Conservation (phyloP, 2,329 filamentous ascomycete species). For the Periconia sp. region DNA sequence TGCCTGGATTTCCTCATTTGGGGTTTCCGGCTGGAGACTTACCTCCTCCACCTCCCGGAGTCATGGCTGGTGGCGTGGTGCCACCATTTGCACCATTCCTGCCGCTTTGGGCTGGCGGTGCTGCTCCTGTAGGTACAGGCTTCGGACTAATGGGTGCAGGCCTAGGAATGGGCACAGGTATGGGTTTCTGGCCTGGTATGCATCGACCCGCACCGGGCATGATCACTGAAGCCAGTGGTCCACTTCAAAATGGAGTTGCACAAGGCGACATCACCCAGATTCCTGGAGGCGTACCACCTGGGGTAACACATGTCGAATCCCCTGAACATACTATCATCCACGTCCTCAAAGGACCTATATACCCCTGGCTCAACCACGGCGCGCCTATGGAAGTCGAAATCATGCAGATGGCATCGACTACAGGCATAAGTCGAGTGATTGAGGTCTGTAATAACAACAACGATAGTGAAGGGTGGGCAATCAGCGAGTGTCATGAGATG, state of each 20-base stretch:
- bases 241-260: constrained; percentile 22
- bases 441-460: constrained; percentile 30
- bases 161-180: constrained; percentile 18
- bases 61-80: constrained; percentile 23
- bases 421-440: constrained; percentile 39
- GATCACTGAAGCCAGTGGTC: constrained; percentile 27
- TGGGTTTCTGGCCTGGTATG: constrained; percentile 19
- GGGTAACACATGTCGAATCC: constrained; percentile 33
- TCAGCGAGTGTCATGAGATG: constrained; percentile 43
- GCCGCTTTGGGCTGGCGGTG: constrained; percentile 27
- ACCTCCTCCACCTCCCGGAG: constrained; percentile 32
- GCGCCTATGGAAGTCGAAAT: constrained; percentile 33
- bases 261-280: constrained; percentile 33
- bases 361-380: constrained; percentile 37
- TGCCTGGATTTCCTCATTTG: constrained; percentile 13
- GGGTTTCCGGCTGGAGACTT: constrained; percentile 25
- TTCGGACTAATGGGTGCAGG: constrained; percentile 21
- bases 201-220: constrained; percentile 27
- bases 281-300: constrained; percentile 32
- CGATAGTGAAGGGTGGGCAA: constrained; percentile 35
- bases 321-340: constrained; percentile 31
- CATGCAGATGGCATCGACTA: constrained; percentile 24
- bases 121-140: constrained; percentile 1
- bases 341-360: constrained; percentile 31
- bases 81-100: constrained; percentile 29